Evolutionary conservation across 2,329 filamentous ascomycete genomes (phyloP), one percentile per base, ranked within the genome.

Genomic region (Dactylella cylindrospora): DNA sequence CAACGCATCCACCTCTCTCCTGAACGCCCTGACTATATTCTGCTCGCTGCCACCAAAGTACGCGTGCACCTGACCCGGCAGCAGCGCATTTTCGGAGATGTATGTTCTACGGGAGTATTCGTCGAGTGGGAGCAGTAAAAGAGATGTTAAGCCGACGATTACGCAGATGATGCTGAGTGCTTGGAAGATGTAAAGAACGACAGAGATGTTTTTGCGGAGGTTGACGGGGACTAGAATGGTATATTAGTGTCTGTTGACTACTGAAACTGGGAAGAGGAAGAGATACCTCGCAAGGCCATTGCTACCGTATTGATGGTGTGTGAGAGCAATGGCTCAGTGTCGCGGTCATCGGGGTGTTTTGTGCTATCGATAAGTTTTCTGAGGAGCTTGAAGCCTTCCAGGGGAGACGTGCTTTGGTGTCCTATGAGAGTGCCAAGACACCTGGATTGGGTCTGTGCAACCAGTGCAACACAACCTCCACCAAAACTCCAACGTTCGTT

Each of bases 1-100:
- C 60, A 90, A 70, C 6, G 75, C 78, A 67, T 86, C 82, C 44
- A 95, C 78, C 75, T 97, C 93, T 70, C 88, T 84, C 70, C 86
- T 83, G 73, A 94, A 97, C 5, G 89, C 93, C 39, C 90, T 81
- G 70, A 97, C 90, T 66, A 97, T 82, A 73, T 96, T 87, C 76
- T 97, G 90, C 72, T 98, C 93, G 73, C 89, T 95, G 13, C 93
- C 93, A 5, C 88, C 85, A 71, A 98, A 98, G 74, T 98, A 98
- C 1, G 93, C 95, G 75, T 97, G 91, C 6, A 97, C 93, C 74
- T 98, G 93, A 1, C 90, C 93, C 0, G 93, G 93, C 10, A 98
- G 78, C 26, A 98, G 82, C 8, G 93, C 93, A 72, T 98, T 98
- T 73, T 98, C 93, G 35, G 91, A 97, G 55, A 98, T 93, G 73